Evolutionary conservation across 2,329 filamentous ascomycete genomes (phyloP), one percentile per base, ranked within the genome.

Genomic region (Sclerotinia spermophila): DNA sequence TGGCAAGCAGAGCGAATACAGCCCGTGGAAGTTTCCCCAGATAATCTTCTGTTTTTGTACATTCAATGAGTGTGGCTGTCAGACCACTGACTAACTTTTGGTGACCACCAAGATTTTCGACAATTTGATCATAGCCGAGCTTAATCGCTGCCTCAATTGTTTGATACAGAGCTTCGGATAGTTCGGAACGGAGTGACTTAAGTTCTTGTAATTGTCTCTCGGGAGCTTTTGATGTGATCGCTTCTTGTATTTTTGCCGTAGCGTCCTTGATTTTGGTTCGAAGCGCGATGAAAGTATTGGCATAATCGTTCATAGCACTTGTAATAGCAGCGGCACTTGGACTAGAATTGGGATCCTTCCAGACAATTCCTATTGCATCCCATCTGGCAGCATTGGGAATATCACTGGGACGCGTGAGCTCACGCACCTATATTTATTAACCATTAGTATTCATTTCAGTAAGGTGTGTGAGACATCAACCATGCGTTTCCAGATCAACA

Each of bases 1-100:
- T 88, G 7, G 88, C 85, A 78, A 93, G 85, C 44, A 92, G 83
- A 67, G 86, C 82, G 27, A 89, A 81, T n/a, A 87, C 80, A 27
- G 84, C 83, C 73, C 86, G 86, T n/a, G 86, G 83, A 21, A 87
- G 78, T 72, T 84, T 83, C 10, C 85, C 84, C 40, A 82, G 83
- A 75, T 84, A 87, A 75, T 88, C 85, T 65, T 82, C 80, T 3
- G 81, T 79, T 72, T 86, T 85, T 73, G 85, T 85, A 72, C 84
- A 87, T 69, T 85, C 82, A 61, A 86, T 86, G 69, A 89, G 79
- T 17, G 83, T 82, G 71, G 85, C 85, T 65, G 86, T 84, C 62
- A 90, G 80, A 61, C 83, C 85, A 61, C 84, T 82, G 48, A 89
- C 83, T 68, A 89, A 80, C 74, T 87, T 88, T 64, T 84, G 82